phyloP scores from a whole-genome alignment of 2,329 filamentous ascomycete species.

The Trichoderma simmonsii region DNA sequence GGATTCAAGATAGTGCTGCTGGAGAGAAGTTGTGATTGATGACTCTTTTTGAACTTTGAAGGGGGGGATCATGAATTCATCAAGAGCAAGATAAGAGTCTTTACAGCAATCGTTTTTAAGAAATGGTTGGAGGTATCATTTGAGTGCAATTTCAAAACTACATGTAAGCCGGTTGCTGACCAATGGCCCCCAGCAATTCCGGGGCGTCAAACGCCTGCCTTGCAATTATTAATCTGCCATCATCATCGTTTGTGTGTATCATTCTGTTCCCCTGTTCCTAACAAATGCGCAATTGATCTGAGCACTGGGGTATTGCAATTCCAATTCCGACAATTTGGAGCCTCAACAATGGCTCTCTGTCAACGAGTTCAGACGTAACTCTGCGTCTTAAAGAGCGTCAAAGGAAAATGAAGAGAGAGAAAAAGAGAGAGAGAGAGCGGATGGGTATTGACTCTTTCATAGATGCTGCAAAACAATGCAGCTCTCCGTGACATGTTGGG shows the following conservation, averaged over 20 bases:
- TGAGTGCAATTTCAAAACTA: not conserved
- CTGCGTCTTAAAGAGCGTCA: not conserved
- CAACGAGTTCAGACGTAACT: not conserved
- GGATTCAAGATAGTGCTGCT: not conserved
- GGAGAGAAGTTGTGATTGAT: not conserved
- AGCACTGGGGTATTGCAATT: not conserved
- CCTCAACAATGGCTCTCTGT: not conserved
- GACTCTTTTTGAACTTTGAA: not conserved
- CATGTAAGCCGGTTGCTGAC: slow-evolving; percentile 5
- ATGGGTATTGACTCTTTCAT: not conserved
- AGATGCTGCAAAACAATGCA: not conserved
- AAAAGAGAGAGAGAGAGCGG: not conserved
- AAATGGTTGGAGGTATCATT: not conserved
- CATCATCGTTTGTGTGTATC: not conserved
- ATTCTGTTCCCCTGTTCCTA: not conserved
- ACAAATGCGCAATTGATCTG: not conserved
- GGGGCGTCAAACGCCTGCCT: not conserved
- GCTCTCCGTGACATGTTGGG: not conserved
- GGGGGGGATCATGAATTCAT: too few relatives aligned
- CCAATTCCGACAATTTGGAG: not conserved
- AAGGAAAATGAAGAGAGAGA: not conserved
- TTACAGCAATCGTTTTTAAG: not conserved
- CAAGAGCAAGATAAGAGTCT: too few relatives aligned
- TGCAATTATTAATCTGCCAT: not conserved
- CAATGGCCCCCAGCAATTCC: not conserved